phyloP scores from a whole-genome alignment of 2,329 filamentous ascomycete species.

The Xylogone sp. region DNA sequence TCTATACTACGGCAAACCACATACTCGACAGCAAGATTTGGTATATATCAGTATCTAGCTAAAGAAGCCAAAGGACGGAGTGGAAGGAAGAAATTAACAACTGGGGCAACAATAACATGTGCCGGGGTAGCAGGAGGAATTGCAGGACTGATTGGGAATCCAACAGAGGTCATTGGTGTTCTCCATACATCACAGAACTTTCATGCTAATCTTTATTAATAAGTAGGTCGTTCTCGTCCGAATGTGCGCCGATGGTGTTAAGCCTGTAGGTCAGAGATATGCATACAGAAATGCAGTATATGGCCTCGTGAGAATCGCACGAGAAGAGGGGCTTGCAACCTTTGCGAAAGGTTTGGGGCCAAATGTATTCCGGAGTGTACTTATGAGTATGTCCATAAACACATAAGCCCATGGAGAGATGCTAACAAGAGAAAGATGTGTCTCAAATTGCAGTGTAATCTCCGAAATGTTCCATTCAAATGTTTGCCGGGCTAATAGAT shows the following conservation, averaged over 20 bases:
- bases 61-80: constrained; percentile 22
- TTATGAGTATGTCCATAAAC: constrained; percentile 36
- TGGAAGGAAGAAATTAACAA: constrained; percentile 27
- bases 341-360: constrained; percentile 36
- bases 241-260: constrained; percentile 44
- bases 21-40: constrained; percentile 42
- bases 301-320: constrained; percentile 29
- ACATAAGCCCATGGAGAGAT: neutral
- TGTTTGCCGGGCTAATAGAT: neutral
- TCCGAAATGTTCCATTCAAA: neutral
- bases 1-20: constrained; percentile 41
- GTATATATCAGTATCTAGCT: constrained; percentile 35
- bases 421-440: constrained; percentile 29
- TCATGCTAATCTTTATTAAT: neutral
- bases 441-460: constrained; percentile 40
- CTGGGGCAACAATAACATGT: constrained; percentile 32
- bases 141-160: constrained; percentile 42
- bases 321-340: constrained; percentile 35
- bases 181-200: neutral
- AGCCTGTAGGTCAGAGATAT: constrained; percentile 31
- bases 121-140: constrained; percentile 37
- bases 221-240: constrained; percentile 35
- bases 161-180: constrained; percentile 31
- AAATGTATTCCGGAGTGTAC: constrained; percentile 37
- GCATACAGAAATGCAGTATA: constrained; percentile 34